Evolutionary conservation across 495 filamentous ascomycete species (phyloP), one percentile per base, ranked within the genome.

Genomic region (Hypoxylon lenormandii): DNA sequence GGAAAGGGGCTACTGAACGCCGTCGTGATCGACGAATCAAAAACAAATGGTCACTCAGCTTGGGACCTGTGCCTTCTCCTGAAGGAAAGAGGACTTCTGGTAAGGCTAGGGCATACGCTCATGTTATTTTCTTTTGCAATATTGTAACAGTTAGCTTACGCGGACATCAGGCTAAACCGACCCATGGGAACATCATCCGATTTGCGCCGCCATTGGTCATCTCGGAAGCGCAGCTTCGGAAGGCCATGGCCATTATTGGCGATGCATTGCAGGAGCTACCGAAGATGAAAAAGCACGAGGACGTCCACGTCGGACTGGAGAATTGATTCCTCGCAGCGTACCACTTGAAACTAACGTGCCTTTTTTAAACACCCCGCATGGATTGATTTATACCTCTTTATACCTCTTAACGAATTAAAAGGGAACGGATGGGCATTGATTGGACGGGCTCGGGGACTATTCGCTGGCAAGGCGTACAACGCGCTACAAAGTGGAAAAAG

Each of bases 11-110:
- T 99, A 68, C 83, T 99, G 66, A 99, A 99, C 79, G 95, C 95
- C 13, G 92, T 99, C 58, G 89, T 98, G 33, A 97, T 99, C 69
- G 93, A 99, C 76, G 96, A 99, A 83, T 83, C 84, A 60, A 89
- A 91, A 79, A 89, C 92, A 7, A 88, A 87, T 46, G 93, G 93
- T 13, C 90, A 93, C 78, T 89, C 87, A 40, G 94, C 96, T n/a
- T 98, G 95, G 95, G 94, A 98, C 78, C 81, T 98, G 56, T 98
- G 96, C 76, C 88, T 98, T 83, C 75, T 97, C 76, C 86, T 98
- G 82, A 98, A 98, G 85, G 88, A 89, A 78, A 98, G 97, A 85
- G 95, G 95, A 47, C 81, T 98, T 56, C 78, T 98, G 86, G 93
- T 96, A 85, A 77, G 84, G 77, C 8, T 8, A 33, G 30, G 49